A percentile compares a stretch with the other conserved stretches of the same genome.
These are phyloP conservation scores for Pythium phragmiticola DNA, from an alignment of 352 stramenopile genomes.

Conservation along the genomic window DNA sequence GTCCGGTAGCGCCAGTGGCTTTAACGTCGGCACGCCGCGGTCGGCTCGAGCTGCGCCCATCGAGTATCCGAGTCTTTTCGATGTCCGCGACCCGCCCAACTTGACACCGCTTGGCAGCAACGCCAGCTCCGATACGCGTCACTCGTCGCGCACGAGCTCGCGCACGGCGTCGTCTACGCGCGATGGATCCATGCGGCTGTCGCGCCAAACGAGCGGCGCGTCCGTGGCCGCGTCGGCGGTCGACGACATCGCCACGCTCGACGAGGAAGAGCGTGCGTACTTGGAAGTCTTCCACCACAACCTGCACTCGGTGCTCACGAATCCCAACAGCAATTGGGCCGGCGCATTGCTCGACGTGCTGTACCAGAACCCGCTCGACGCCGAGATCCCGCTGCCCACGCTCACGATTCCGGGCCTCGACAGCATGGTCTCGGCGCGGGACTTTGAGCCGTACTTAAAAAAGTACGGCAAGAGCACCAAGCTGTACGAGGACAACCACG, in stretches of 20 bases:
- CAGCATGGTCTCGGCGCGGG: slow-evolving; percentile 45
- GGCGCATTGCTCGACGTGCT: slow-evolving; percentile 70
- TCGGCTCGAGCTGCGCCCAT: slow-evolving; percentile 31
- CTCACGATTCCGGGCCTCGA: slow-evolving; percentile 66
- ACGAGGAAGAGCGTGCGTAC: slow-evolving; percentile 68
- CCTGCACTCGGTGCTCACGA: slow-evolving; percentile 82
- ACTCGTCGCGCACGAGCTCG: slow-evolving; percentile 16
- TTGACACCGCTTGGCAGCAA: slow-evolving; percentile 30
- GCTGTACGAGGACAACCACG: slow-evolving; percentile 76
- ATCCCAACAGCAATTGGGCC: slow-evolving; percentile 77
- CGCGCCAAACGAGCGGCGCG: neutral
- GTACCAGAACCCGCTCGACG: slow-evolving; percentile 60
- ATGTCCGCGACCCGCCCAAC: slow-evolving; percentile 47
- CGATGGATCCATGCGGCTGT: slow-evolving; percentile 3
- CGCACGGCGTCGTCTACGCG: slow-evolving; percentile 13
- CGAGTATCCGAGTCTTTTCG: slow-evolving; percentile 78
- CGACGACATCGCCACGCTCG: slow-evolving; percentile 35
- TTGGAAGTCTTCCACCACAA: slow-evolving; percentile 76
- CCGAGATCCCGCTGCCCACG: slow-evolving; percentile 54
- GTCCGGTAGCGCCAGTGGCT: neutral
- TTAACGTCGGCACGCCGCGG: neutral
- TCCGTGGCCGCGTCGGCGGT: slow-evolving; percentile 11
- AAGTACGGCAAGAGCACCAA: slow-evolving; percentile 64
- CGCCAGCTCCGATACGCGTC: neutral
- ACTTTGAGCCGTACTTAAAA: slow-evolving; percentile 80